phyloP scores from a whole-genome alignment of 2,329 filamentous ascomycete genomes.

The Drechslerella dactyloides region DNA sequence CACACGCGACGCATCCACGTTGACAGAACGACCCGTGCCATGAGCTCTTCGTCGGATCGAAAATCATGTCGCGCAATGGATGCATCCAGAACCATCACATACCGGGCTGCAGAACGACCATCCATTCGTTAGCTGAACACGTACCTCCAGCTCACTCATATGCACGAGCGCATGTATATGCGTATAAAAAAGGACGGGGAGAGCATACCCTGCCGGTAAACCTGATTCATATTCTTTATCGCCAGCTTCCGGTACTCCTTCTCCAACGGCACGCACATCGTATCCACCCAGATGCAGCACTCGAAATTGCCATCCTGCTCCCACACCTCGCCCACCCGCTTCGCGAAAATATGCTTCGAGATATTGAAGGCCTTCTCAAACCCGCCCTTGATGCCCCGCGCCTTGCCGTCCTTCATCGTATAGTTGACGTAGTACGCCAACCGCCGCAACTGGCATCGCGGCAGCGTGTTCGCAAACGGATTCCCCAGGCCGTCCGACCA shows the following conservation, averaged over 20 bases:
- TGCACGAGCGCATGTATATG: neutral
- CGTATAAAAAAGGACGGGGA: no score
- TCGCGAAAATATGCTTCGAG: constrained; percentile 27
- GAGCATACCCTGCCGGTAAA: constrained; percentile 39
- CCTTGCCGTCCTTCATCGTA: constrained; percentile 40
- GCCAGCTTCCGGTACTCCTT: constrained; percentile 49
- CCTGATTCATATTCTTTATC: constrained; percentile 50
- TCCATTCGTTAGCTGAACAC: neutral
- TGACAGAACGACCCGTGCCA: constrained; percentile 45
- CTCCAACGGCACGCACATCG: constrained; percentile 51
- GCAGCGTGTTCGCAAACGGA: constrained; percentile 47
- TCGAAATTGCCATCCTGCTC: constrained; percentile 24
- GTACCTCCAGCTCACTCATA: neutral
- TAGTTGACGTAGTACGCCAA: constrained; percentile 43
- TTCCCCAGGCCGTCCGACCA: constrained; percentile 53
- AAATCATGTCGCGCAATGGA: constrained; percentile 36
- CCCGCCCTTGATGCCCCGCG: constrained; percentile 16
- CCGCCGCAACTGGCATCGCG: constrained; percentile 45
- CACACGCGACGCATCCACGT: constrained; percentile 52
- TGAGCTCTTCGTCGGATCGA: constrained; percentile 41
- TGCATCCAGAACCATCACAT: constrained; percentile 43
- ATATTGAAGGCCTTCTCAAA: constrained; percentile 28
- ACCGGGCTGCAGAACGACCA: constrained; percentile 21
- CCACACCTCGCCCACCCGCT: constrained; percentile 24
- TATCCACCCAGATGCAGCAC: constrained; percentile 50